Evolutionary conservation across 768 basidiomycete genomes (phyloP).

Genomic region (Ramaria rubella): DNA sequence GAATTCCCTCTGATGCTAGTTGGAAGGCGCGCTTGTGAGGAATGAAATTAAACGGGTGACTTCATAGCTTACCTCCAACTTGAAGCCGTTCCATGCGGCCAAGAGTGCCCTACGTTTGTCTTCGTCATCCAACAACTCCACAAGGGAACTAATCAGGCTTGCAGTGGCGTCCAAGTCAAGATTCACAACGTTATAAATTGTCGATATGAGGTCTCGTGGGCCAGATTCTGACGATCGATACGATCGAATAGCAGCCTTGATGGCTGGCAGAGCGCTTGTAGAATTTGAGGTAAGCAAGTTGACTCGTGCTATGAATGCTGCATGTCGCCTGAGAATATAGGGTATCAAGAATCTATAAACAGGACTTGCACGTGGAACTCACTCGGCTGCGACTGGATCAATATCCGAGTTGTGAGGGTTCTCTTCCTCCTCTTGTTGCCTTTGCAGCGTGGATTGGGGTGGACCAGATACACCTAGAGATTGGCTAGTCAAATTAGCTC

Average conservation of each 20-base stretch:
- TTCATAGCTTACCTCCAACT: slow-evolving; percentile 56
- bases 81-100: slow-evolving; percentile 76
- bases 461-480: slow-evolving; percentile 18
- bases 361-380: slow-evolving; percentile 19
- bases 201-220: slow-evolving; percentile 80
- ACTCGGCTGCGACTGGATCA: slow-evolving; percentile 54
- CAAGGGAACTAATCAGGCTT: slow-evolving; percentile 61
- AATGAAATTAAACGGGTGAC: not conserved
- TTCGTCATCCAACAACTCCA: slow-evolving; percentile 75
- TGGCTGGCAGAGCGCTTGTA: slow-evolving; percentile 48
- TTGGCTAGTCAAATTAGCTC: slow-evolving; percentile 46
- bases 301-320: slow-evolving; percentile 58
- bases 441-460: slow-evolving; percentile 19
- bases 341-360: not conserved
- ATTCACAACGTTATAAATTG: slow-evolving; percentile 76
- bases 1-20: slow-evolving; percentile 77
- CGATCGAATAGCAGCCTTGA: slow-evolving; percentile 70
- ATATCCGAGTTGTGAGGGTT: slow-evolving; percentile 35
- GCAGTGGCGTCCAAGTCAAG: slow-evolving; percentile 65
- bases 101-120: slow-evolving; percentile 78
- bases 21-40: not conserved
- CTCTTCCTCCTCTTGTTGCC: slow-evolving; percentile 18
- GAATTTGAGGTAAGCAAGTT: slow-evolving; percentile 52
- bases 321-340: slow-evolving; percentile 48
- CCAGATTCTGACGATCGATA: slow-evolving; percentile 72